Conservation (phyloP, 2,329 filamentous ascomycete species). For the Xylariaceae sp. region DNA sequence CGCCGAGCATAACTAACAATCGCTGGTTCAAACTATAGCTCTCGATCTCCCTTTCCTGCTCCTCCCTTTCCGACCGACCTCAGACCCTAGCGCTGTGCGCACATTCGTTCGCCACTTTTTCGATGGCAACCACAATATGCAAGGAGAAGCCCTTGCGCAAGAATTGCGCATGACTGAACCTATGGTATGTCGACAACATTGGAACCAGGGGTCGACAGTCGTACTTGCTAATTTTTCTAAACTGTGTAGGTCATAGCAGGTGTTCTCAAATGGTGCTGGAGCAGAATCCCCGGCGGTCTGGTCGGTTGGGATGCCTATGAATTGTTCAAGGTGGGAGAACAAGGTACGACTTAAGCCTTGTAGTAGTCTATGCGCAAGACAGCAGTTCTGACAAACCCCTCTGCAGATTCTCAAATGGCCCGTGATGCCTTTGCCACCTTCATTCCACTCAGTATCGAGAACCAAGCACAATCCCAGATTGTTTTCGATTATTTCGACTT, state of each 20-base stretch:
- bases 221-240: slow-evolving; percentile 10
- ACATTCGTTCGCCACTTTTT: slow-evolving; percentile 94
- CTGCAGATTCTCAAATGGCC: slow-evolving; percentile 80
- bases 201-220: too few relatives aligned
- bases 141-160: slow-evolving; percentile 69
- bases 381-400: slow-evolving; percentile 8
- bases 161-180: slow-evolving; percentile 91
- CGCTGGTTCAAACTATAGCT: slow-evolving; percentile 47
- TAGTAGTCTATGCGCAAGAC: neutral
- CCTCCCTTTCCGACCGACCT: slow-evolving; percentile 88
- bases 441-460: slow-evolving; percentile 89
- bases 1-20: neutral
- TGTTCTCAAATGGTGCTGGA: slow-evolving; percentile 98
- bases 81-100: slow-evolving; percentile 85
- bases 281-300: slow-evolving; percentile 81
- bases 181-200: slow-evolving; percentile 74
- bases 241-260: slow-evolving; percentile 74
- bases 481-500: slow-evolving; percentile 97
- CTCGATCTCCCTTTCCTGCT: slow-evolving; percentile 90
- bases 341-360: slow-evolving; percentile 53
- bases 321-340: slow-evolving; percentile 89
- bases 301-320: slow-evolving; percentile 98
- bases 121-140: slow-evolving; percentile 60
- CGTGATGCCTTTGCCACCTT: slow-evolving; percentile 94
- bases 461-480: slow-evolving; percentile 77